These are phyloP conservation scores for Nematodospora valgi DNA, from an alignment of 805 yeast genomes.

Conservation along the genomic window DNA sequence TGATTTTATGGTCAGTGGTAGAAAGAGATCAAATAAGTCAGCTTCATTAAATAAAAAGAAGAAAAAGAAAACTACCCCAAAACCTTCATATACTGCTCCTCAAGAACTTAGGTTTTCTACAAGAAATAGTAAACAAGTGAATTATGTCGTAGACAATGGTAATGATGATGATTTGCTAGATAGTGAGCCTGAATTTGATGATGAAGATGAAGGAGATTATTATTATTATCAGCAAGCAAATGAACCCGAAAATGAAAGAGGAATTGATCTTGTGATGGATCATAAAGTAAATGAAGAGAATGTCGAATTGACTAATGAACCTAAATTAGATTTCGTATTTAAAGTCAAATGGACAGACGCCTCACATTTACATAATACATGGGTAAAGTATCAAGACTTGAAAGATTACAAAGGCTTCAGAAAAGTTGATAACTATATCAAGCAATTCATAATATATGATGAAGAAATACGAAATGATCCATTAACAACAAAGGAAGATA, in stretches of 20 bases:
- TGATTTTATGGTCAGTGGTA: conserved; percentile 19
- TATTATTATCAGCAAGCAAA: conserved; percentile 33
- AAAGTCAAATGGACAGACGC: conserved; percentile 81
- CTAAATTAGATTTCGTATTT: conserved; percentile 57
- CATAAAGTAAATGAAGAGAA: conserved; percentile 34
- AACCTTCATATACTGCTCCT: conserved; percentile 2
- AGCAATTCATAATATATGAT: conserved; percentile 69
- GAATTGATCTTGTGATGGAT: conserved; percentile 40
- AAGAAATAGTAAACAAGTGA: conserved; percentile 64
- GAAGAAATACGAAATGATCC: conserved; percentile 78
- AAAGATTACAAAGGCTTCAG: conserved; percentile 69
- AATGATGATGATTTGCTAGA: conserved; percentile 56
- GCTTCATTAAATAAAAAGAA: conserved; percentile 16
- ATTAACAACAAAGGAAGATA: conserved; percentile 80
- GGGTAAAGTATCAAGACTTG: conserved; percentile 69
- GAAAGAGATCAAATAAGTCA: conserved; percentile 38
- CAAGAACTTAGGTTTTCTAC: conserved; percentile 72
- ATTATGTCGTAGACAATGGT: conserved; percentile 71
- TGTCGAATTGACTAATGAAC: conserved; percentile 44
- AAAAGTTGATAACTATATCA: conserved; percentile 85
- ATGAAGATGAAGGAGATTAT: conserved; percentile 28
- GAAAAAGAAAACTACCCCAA: conserved; percentile 5
- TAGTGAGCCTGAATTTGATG: conserved; percentile 32
- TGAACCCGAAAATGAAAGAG: conserved; percentile 30
- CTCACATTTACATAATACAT: conserved; percentile 92